A percentile compares a stretch with the other conserved stretches of the same genome.
These are phyloP conservation scores for Baorangia bicolor DNA, from an alignment of 768 basidiomycete species.

Conservation along the genomic window DNA sequence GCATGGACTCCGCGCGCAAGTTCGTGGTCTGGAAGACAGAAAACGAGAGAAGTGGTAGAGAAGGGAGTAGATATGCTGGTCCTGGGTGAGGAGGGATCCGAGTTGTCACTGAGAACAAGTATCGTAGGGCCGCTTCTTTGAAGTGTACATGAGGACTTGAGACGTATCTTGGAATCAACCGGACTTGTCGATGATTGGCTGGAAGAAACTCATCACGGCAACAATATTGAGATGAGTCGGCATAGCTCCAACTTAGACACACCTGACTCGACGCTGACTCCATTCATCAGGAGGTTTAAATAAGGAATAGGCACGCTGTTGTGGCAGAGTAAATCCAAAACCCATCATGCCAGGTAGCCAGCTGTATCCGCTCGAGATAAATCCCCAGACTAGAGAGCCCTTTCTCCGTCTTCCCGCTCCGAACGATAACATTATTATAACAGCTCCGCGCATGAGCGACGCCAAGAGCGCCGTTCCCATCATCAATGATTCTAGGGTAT, in stretches of 20 bases:
- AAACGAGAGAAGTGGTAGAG: constrained; percentile 46
- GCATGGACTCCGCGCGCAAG: constrained; percentile 46
- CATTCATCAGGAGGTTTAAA: not conserved
- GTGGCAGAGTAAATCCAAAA: not conserved
- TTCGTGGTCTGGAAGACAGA: constrained; percentile 49
- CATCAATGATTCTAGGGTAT: constrained; percentile 51
- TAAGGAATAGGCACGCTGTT: not conserved
- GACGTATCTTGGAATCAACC: not conserved
- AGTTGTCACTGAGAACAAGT: constrained; percentile 27
- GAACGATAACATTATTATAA: constrained; percentile 54
- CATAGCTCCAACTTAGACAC: too few relatives aligned
- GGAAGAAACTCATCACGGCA: not conserved
- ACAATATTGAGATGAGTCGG: not conserved
- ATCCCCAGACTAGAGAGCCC: constrained; percentile 46
- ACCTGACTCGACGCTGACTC: constrained; percentile 6
- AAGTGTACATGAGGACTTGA: not conserved
- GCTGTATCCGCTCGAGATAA: constrained; percentile 40
- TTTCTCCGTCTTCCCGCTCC: constrained; percentile 54
- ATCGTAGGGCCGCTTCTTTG: constrained; percentile 29
- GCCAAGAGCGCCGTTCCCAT: constrained; percentile 33
- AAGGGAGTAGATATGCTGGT: constrained; percentile 50
- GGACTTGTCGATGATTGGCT: not conserved
- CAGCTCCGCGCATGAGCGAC: constrained; percentile 53
- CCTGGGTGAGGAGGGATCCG: constrained; percentile 30
- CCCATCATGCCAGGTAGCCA: constrained; percentile 20